Evolutionary conservation across 2,329 filamentous ascomycete genomes (phyloP).

Genomic region (Colletotrichum sp.): DNA sequence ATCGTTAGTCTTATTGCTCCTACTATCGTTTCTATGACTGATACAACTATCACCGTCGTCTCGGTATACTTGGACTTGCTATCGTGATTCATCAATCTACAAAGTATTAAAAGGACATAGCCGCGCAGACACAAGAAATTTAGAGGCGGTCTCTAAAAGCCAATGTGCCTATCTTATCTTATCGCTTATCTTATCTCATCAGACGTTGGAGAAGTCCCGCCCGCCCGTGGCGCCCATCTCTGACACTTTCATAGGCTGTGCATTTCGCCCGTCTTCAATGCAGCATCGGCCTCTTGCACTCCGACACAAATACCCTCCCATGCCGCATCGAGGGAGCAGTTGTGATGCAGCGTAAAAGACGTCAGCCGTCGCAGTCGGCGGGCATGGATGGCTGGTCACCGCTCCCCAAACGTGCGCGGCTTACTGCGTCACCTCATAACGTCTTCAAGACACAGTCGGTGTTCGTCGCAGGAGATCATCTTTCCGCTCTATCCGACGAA

Average conservation of each 20-base stretch:
- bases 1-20: background rate
- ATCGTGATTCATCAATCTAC: background rate
- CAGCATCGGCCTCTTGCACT: background rate
- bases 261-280: background rate
- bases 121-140: background rate
- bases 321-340: background rate
- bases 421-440: background rate
- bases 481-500: constrained; percentile 85
- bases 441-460: background rate
- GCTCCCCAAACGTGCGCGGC: background rate
- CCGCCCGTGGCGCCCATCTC: background rate
- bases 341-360: background rate
- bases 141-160: background rate
- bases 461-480: constrained; percentile 51
- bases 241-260: background rate
- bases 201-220: background rate
- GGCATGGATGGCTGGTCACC: background rate
- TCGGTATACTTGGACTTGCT: background rate
- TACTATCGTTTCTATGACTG: background rate
- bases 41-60: background rate
- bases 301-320: background rate
- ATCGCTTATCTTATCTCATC: background rate
- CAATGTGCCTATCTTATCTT: background rate
- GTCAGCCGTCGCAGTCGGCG: background rate
- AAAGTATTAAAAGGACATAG: background rate